These are phyloP conservation scores for Paraleonurus japonicus DNA, from an alignment of 257 asterid species.

Conservation along the genomic window DNA sequence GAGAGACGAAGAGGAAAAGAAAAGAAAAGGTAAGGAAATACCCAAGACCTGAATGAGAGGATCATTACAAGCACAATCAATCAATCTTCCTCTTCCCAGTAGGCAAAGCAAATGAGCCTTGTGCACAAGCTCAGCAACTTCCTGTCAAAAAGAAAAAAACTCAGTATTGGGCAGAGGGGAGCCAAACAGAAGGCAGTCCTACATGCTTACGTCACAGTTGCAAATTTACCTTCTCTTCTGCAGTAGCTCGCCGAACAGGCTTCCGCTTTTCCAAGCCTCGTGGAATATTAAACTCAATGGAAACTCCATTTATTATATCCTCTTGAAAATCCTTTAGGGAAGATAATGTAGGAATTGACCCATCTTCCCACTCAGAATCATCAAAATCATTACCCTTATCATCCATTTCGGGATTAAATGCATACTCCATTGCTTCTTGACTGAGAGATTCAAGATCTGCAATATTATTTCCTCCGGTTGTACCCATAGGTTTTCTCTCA, in stretches of 20 bases:
- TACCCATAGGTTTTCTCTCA: constrained; percentile 16
- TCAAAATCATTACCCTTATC: constrained; percentile 46
- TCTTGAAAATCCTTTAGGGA: constrained; percentile 35
- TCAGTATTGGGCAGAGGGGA: background rate
- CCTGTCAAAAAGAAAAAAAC: constrained; percentile 48
- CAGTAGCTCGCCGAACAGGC: constrained; percentile 74
- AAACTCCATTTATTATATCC: constrained; percentile 52
- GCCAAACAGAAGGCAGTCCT: background rate
- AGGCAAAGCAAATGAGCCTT: constrained; percentile 92
- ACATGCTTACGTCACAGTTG: background rate
- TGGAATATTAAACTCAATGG: constrained; percentile 73
- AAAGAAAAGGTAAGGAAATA: too few species aligned
- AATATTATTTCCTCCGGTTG: constrained; percentile 24
- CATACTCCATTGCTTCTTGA: constrained; percentile 34
- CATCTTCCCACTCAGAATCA: constrained; percentile 89
- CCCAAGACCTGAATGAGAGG: constrained; percentile 79
- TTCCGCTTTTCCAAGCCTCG: constrained; percentile 56
- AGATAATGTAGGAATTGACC: constrained; percentile 42
- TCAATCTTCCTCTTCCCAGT: constrained; percentile 84
- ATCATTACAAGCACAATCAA: constrained; percentile 79
- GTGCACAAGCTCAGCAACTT: constrained; percentile 82
- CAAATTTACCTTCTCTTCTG: constrained; percentile 73
- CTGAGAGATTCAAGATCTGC: constrained; percentile 31
- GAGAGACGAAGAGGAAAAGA: background rate
- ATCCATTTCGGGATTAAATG: constrained; percentile 36